These are phyloP conservation scores for Corrigiola litoralis DNA, from an alignment of 179 eudicot genomes.

Conservation along the genomic window DNA sequence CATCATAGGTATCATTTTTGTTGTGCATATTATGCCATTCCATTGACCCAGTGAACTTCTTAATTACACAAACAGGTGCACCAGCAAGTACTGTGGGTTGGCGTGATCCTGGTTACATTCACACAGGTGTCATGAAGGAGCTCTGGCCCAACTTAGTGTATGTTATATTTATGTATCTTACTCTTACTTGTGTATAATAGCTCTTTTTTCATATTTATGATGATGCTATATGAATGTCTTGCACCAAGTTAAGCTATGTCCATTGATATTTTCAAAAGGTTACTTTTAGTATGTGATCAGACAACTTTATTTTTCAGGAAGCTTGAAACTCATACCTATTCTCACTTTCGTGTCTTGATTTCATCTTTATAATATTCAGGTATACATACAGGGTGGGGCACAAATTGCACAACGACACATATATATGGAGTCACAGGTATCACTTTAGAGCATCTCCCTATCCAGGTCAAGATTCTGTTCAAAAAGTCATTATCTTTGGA, in stretches of 20 bases:
- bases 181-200: no score
- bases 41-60: neutral
- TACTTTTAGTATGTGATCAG: neutral
- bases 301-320: neutral
- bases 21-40: neutral
- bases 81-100: conserved; percentile 98
- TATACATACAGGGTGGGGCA: conserved; percentile 71
- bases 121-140: conserved; percentile 77
- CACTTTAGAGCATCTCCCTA: conserved; percentile 77
- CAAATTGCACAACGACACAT: conserved; percentile 46
- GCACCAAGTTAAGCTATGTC: neutral
- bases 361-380: conserved; percentile 31
- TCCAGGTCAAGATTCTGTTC: conserved; percentile 82
- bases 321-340: neutral
- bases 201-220: no score
- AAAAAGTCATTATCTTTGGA: conserved; percentile 68
- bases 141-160: conserved; percentile 85
- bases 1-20: neutral
- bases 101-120: conserved; percentile 96
- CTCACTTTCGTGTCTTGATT: neutral
- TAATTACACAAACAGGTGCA: conserved; percentile 42
- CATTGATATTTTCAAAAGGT: neutral
- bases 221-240: neutral
- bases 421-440: conserved; percentile 57
- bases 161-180: conserved; percentile 10